Evolutionary conservation across 805 yeast species (phyloP).

Genomic region (Dipodascus albidus): DNA sequence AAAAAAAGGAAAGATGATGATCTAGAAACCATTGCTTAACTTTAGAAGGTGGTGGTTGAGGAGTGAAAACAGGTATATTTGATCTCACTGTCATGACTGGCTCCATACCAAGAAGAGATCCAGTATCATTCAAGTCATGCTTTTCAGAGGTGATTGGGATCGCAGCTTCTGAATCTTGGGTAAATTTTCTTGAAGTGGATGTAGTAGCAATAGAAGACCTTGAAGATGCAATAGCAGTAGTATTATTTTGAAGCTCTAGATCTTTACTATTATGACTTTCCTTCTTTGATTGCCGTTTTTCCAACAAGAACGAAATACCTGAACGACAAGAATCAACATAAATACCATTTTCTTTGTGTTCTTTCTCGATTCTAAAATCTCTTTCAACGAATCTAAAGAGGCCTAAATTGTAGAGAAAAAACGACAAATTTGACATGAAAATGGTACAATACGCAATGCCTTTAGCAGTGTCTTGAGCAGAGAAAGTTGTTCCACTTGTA

Average conservation of each 20-base stretch:
- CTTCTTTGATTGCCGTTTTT: background rate
- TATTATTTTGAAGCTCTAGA: background rate
- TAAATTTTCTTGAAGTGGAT: background rate
- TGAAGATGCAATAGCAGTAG: background rate
- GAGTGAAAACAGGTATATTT: background rate
- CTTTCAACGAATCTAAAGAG: conserved; percentile 55
- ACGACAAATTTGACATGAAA: conserved; percentile 55
- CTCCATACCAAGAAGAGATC: background rate
- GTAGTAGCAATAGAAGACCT: background rate
- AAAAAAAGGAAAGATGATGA: conserved; percentile 25
- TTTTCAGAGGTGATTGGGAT: background rate
- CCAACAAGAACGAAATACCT: background rate
- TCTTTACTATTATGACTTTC: conserved; percentile 4
- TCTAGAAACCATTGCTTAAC: background rate
- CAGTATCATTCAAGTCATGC: background rate
- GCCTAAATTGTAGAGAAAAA: conserved; percentile 66
- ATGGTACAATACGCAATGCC: conserved; percentile 83
- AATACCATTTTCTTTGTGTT: conserved; percentile 11
- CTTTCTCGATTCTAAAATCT: conserved; percentile 42
- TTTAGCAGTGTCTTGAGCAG: conserved; percentile 45
- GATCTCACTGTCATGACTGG: background rate
- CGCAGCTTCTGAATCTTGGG: background rate
- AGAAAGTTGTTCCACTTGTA: conserved; percentile 47
- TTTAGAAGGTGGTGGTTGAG: background rate
- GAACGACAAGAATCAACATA: background rate